Evolutionary conservation across 805 yeast genomes (phyloP).

Genomic region (Hanseniaspora singularis): DNA sequence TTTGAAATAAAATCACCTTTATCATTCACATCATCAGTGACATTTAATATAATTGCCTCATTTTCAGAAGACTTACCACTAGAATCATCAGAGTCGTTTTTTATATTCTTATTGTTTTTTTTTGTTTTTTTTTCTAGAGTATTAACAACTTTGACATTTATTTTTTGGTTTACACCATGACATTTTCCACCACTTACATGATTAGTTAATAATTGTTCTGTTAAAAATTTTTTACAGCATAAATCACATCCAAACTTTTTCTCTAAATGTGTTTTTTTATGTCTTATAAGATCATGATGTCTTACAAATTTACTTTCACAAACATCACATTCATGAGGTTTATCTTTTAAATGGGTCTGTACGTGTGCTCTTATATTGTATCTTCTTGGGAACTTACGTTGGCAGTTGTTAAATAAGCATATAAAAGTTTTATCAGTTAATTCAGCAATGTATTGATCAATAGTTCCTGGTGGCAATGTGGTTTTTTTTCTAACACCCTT

Average conservation of each 20-base stretch:
- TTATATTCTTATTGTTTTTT: not conserved
- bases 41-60: too few relatives aligned
- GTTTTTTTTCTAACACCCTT: conserved; percentile 25
- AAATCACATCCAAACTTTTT: conserved; percentile 56
- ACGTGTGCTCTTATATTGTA: conserved; percentile 91
- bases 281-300: conserved; percentile 88
- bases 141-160: conserved; percentile 9
- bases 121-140: not conserved
- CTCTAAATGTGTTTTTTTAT: conserved; percentile 72
- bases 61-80: not conserved
- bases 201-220: conserved; percentile 77
- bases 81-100: conserved; percentile 3
- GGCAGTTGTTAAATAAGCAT: conserved; percentile 68
- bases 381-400: conserved; percentile 71
- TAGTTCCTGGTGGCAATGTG: conserved; percentile 76
- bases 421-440: conserved; percentile 64
- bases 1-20: too few relatives aligned
- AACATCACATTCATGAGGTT: conserved; percentile 69
- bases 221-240: conserved; percentile 90
- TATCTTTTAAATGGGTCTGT: conserved; percentile 88
- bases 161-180: conserved; percentile 44
- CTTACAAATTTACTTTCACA: conserved; percentile 86
- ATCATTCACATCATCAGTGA: too few relatives aligned
- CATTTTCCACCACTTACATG: conserved; percentile 75
- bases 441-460: conserved; percentile 72